These are phyloP conservation scores for Curvularia hawaiiensis DNA, from an alignment of 2,329 filamentous ascomycete species.

Conservation along the genomic window DNA sequence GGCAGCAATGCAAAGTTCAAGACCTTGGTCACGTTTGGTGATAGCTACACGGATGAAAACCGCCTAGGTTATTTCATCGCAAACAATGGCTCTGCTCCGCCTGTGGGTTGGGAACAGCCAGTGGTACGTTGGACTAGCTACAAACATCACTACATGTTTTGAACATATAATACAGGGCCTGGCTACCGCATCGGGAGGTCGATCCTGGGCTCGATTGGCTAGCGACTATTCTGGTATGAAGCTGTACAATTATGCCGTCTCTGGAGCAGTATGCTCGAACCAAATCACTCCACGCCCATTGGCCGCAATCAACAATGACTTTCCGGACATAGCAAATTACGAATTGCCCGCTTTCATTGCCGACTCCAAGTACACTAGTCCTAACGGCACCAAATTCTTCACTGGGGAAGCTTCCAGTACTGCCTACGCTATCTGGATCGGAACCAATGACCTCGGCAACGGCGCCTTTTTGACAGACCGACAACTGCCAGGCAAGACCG, in stretches of 20 bases:
- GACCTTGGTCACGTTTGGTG: slow-evolving; percentile 72
- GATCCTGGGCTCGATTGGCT: slow-evolving; percentile 72
- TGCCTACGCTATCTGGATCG: slow-evolving; percentile 79
- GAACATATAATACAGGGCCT: slow-evolving; percentile 45
- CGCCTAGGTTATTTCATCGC: slow-evolving; percentile 66
- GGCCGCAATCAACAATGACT: slow-evolving; percentile 56
- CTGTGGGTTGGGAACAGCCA: slow-evolving; percentile 62
- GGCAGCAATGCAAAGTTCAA: slow-evolving; percentile 59
- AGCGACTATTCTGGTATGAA: slow-evolving; percentile 62
- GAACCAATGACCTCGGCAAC: slow-evolving; percentile 77
- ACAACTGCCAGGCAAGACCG: slow-evolving; percentile 63
- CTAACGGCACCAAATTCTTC: slow-evolving; percentile 51
- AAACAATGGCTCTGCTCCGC: slow-evolving; percentile 63
- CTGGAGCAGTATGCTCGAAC: slow-evolving; percentile 75
- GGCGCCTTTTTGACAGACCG: slow-evolving; percentile 69
- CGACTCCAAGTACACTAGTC: slow-evolving; percentile 43
- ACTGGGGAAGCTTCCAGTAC: slow-evolving; percentile 61
- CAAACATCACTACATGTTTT: background rate
- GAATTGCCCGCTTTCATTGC: slow-evolving; percentile 56
- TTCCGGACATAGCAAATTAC: slow-evolving; percentile 61
- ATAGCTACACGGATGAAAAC: slow-evolving; percentile 78
- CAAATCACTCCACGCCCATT: slow-evolving; percentile 64
- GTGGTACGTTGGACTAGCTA: slow-evolving; percentile 41
- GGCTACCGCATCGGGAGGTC: slow-evolving; percentile 67
- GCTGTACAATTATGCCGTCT: slow-evolving; percentile 72